Conservation (phyloP, 139 green algal genomes). For the Picochlorum costavermella region DNA sequence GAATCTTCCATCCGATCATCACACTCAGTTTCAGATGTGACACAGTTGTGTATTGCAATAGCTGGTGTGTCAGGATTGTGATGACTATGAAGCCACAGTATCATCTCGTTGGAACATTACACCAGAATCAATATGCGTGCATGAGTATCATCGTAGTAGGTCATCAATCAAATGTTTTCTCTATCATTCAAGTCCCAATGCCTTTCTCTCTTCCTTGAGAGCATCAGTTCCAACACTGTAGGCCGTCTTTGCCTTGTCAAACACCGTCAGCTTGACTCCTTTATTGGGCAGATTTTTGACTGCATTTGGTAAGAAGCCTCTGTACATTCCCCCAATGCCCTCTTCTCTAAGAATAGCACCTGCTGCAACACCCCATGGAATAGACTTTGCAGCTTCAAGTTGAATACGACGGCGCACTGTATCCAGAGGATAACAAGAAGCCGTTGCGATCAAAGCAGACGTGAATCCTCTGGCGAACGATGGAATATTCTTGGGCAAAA, state of each 20-base stretch:
- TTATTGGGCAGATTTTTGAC: conserved; percentile 85
- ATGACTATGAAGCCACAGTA: no score
- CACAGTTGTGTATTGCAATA: no score
- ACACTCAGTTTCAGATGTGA: no score
- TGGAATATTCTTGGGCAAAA: conserved; percentile 44
- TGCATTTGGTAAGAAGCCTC: conserved; percentile 69
- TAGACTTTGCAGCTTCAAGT: background rate
- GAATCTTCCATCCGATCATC: no score
- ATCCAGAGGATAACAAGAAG: conserved; percentile 68
- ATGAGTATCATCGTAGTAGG: background rate
- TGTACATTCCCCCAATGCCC: conserved; percentile 43
- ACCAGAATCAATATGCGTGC: no score
- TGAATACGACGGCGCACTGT: conserved; percentile 42
- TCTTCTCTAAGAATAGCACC: background rate
- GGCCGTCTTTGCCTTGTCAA: conserved; percentile 48
- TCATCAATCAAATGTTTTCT: background rate
- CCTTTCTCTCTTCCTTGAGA: conserved; percentile 25
- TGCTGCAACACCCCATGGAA: background rate
- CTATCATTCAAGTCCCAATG: conserved; percentile 3
- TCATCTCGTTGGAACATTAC: no score
- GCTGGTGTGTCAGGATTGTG: no score
- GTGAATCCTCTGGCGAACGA: conserved; percentile 56
- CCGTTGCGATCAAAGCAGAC: conserved; percentile 59
- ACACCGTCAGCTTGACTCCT: conserved; percentile 50
- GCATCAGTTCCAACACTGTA: conserved; percentile 22